phyloP scores from a whole-genome alignment of 805 yeast species.

The Cyberlindnera mrakii region DNA sequence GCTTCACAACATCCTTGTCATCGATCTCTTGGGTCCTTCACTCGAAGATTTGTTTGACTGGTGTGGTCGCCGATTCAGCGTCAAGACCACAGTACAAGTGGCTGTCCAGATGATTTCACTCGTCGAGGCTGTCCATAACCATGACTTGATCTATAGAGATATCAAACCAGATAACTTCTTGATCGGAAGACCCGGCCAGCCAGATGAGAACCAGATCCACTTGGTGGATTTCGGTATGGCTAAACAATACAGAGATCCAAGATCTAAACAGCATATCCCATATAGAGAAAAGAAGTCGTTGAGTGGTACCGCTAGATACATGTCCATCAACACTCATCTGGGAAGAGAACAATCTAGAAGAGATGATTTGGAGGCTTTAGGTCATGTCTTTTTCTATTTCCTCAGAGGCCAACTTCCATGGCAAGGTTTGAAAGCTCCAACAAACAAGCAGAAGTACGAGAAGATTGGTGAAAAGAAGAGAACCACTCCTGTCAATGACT shows the following conservation, averaged over 20 bases:
- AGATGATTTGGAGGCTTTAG: slow-evolving; percentile 76
- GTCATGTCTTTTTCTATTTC: slow-evolving; percentile 78
- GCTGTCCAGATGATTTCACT: slow-evolving; percentile 74
- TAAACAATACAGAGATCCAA: slow-evolving; percentile 75
- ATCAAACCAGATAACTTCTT: slow-evolving; percentile 81
- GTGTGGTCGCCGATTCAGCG: slow-evolving; percentile 74
- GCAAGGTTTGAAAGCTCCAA: slow-evolving; percentile 88
- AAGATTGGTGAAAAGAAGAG: slow-evolving; percentile 80
- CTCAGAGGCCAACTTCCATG: slow-evolving; percentile 77
- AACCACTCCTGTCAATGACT: slow-evolving; percentile 54
- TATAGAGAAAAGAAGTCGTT: slow-evolving; percentile 74
- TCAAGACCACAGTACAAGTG: slow-evolving; percentile 66
- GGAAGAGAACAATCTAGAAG: slow-evolving; percentile 81
- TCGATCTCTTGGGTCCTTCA: slow-evolving; percentile 75
- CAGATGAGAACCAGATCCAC: slow-evolving; percentile 62
- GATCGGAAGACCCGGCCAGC: slow-evolving; percentile 55
- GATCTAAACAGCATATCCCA: slow-evolving; percentile 75
- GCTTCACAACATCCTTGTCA: slow-evolving; percentile 67
- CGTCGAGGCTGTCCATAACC: slow-evolving; percentile 69
- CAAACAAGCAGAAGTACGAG: slow-evolving; percentile 78
- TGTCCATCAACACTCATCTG: slow-evolving; percentile 84
- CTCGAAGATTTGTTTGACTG: slow-evolving; percentile 80
- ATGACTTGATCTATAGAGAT: slow-evolving; percentile 73
- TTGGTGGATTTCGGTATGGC: slow-evolving; percentile 87
- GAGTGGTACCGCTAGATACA: slow-evolving; percentile 81